A percentile compares a stretch with the other conserved stretches of the same genome.
Conservation (phyloP, 768 basidiomycete genomes). For the Suillus variegatus region DNA sequence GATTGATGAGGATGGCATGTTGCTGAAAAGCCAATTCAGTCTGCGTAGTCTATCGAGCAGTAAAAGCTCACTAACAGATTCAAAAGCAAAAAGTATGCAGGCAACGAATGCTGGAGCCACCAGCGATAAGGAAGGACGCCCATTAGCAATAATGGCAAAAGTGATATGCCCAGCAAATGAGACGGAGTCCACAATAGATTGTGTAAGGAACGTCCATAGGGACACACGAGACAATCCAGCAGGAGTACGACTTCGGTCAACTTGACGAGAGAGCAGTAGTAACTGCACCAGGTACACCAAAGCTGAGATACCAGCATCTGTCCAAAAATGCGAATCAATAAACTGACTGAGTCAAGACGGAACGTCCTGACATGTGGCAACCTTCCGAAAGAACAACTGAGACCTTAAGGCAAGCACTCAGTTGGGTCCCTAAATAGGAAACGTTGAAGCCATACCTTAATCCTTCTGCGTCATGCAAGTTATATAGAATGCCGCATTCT, state of each 20-base stretch:
- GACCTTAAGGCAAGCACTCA: conserved; percentile 37
- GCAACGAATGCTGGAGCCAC: conserved; percentile 85
- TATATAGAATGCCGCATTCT: conserved; percentile 77
- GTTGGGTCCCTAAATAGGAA: conserved; percentile 4
- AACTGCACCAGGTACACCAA: conserved; percentile 69
- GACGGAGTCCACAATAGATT: conserved; percentile 78
- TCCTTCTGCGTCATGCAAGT: conserved; percentile 65
- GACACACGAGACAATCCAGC: conserved; percentile 79
- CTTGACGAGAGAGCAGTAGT: conserved; percentile 71
- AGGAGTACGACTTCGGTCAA: conserved; percentile 73
- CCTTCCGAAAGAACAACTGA: conserved; percentile 70
- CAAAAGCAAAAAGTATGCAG: conserved; percentile 76
- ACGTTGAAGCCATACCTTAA: conserved; percentile 51
- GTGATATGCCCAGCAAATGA: conserved; percentile 89
- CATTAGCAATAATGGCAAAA: conserved; percentile 83
- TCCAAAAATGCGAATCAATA: conserved; percentile 11
- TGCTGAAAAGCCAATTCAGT: conserved; percentile 49
- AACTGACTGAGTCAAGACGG: background rate
- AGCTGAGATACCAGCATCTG: conserved; percentile 75
- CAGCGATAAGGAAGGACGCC: conserved; percentile 76
- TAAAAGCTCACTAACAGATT: conserved; percentile 61
- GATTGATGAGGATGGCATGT: conserved; percentile 78
- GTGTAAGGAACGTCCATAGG: conserved; percentile 79
- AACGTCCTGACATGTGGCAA: conserved; percentile 56
- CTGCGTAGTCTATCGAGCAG: background rate